Conservation (phyloP, 164 flowering plant genomes). For the Tetrastigma voinierianum region DNA sequence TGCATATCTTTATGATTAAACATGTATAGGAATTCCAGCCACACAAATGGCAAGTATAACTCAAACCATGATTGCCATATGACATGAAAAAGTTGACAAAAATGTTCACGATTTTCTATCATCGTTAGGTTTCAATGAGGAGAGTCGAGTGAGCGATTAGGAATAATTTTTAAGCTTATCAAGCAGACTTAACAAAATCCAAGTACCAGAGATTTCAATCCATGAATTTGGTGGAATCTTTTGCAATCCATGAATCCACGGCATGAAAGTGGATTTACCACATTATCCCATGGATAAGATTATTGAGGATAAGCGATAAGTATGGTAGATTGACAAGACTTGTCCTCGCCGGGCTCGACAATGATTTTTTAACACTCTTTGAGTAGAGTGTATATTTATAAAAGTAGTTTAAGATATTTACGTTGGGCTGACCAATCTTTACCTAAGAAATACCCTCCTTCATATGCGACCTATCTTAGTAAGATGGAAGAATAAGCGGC, state of each 20-base stretch:
- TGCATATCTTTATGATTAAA: too few relatives aligned
- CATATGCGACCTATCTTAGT: too few relatives aligned
- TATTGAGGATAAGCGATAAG: neutral
- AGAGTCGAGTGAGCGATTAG: neutral
- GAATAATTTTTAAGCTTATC: neutral
- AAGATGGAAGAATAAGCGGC: too few relatives aligned
- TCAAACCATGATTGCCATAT: neutral
- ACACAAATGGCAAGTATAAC: neutral
- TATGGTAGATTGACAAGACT: neutral
- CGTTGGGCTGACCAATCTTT: too few relatives aligned
- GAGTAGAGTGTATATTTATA: neutral
- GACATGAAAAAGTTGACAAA: neutral
- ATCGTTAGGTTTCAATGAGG: neutral
- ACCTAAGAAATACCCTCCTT: too few relatives aligned
- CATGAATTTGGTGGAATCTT: neutral
- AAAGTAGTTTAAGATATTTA: neutral
- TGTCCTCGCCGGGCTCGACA: neutral
- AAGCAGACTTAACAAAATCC: neutral
- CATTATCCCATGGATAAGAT: neutral
- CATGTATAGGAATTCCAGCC: too few relatives aligned
- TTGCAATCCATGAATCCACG: neutral
- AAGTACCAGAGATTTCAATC: neutral
- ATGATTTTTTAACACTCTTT: neutral
- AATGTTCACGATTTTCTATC: neutral
- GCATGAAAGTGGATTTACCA: neutral